A percentile compares a stretch with the other conserved stretches of the same genome.
phyloP scores from a whole-genome alignment of 202 grass and related monocot species.

The Hordeum pubiflorum region DNA sequence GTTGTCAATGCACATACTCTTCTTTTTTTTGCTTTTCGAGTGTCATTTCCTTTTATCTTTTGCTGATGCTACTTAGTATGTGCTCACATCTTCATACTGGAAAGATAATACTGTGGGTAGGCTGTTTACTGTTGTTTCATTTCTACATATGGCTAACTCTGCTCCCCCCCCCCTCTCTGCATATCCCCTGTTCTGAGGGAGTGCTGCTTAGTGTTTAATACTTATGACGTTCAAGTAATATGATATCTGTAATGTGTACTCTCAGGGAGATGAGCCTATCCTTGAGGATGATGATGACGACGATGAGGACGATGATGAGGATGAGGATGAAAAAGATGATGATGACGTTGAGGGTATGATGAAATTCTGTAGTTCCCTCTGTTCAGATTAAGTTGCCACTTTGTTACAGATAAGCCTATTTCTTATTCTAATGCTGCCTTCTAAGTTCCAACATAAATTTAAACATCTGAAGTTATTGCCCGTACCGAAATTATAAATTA shows the following conservation, averaged over 20 bases:
- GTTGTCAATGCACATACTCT: not conserved
- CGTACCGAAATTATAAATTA: not conserved
- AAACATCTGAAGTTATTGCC: not conserved
- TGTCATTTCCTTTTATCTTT: not conserved
- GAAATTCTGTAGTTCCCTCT: not conserved
- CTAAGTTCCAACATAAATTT: not conserved
- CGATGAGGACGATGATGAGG: slow-evolving; percentile 32
- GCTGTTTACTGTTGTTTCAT: not conserved
- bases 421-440: not conserved
- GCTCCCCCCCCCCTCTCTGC: not conserved
- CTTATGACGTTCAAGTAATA: not conserved
- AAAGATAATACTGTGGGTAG: not conserved
- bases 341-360: slow-evolving; percentile 33
- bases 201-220: not conserved
- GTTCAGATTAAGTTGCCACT: not conserved
- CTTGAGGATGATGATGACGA: slow-evolving; percentile 58
- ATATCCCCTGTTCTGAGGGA: not conserved
- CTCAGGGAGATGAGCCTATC: slow-evolving; percentile 49
- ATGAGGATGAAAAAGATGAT: slow-evolving; percentile 28
- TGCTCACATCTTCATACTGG: not conserved
- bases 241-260: not conserved
- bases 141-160: not conserved
- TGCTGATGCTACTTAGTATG: not conserved
- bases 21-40: not conserved
- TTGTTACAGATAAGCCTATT: not conserved